Conservation (phyloP, 2,329 filamentous ascomycete genomes). For the Colletotrichum sp. region DNA sequence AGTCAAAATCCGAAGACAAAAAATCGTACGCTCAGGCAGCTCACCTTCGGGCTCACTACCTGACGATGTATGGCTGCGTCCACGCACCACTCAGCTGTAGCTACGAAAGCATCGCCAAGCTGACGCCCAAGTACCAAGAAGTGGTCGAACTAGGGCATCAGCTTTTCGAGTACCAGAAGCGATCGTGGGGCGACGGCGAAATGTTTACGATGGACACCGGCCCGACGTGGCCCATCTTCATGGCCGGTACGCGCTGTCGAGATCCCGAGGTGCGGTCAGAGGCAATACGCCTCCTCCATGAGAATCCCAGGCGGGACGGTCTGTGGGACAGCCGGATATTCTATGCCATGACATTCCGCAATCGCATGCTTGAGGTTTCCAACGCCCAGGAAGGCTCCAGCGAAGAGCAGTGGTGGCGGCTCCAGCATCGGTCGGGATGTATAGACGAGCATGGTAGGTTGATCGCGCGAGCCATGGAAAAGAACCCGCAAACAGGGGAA, state of each 20-base stretch:
- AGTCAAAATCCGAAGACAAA: slow-evolving; percentile 16
- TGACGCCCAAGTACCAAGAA: slow-evolving; percentile 31
- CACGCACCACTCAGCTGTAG: slow-evolving; percentile 25
- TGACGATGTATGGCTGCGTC: slow-evolving; percentile 25
- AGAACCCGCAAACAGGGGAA: neutral
- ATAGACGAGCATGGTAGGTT: slow-evolving; percentile 10
- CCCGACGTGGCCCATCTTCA: slow-evolving; percentile 28
- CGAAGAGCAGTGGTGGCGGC: slow-evolving; percentile 24
- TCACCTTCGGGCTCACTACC: slow-evolving; percentile 30
- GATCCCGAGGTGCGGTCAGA: slow-evolving; percentile 27
- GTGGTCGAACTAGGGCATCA: slow-evolving; percentile 25
- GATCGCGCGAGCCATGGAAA: slow-evolving; percentile 3
- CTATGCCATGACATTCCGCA: slow-evolving; percentile 19
- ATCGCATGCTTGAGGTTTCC: slow-evolving; percentile 22
- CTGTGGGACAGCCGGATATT: slow-evolving; percentile 30
- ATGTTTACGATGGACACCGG: slow-evolving; percentile 33
- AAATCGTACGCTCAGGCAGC: slow-evolving; percentile 26
- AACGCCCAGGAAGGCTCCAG: slow-evolving; percentile 23
- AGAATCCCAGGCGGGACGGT: slow-evolving; percentile 29
- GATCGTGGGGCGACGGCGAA: neutral
- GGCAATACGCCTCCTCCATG: slow-evolving; percentile 27
- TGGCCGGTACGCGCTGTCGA: slow-evolving; percentile 29
- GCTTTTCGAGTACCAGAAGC: slow-evolving; percentile 25
- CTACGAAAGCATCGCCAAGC: slow-evolving; percentile 23
- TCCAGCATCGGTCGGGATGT: slow-evolving; percentile 14